These are phyloP conservation scores for Talaromyces sp. DNA, from an alignment of 2,329 filamentous ascomycete genomes.

Conservation along the genomic window DNA sequence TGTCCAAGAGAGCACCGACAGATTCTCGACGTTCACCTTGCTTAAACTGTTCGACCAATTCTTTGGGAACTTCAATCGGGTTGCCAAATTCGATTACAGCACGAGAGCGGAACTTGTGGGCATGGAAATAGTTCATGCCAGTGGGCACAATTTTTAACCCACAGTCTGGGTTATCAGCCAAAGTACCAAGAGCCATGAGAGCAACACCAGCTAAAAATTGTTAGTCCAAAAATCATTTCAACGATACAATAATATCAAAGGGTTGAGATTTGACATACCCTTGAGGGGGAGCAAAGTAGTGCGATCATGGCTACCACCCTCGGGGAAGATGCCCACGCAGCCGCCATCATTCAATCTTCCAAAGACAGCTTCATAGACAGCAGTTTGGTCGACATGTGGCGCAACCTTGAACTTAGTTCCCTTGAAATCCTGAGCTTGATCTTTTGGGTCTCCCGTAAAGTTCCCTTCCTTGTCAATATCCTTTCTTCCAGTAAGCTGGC, in stretches of 20 bases:
- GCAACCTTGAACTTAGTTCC: constrained; percentile 86
- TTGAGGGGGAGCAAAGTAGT: constrained; percentile 90
- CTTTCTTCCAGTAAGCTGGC: constrained; percentile 79
- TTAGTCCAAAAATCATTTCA: background rate
- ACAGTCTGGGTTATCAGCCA: constrained; percentile 82
- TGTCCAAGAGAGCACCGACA: constrained; percentile 81
- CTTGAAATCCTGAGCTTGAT: constrained; percentile 63
- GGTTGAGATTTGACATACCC: constrained; percentile 41
- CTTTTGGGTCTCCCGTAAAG: constrained; percentile 58
- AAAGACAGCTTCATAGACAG: constrained; percentile 93
- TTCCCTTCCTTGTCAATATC: constrained; percentile 70
- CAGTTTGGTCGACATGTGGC: constrained; percentile 89
- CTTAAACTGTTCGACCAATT: constrained; percentile 84
- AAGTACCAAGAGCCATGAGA: constrained; percentile 92
- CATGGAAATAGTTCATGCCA: constrained; percentile 99
- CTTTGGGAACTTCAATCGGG: constrained; percentile 79
- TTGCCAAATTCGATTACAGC: constrained; percentile 94
- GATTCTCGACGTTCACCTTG: constrained; percentile 82
- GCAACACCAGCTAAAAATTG: constrained; percentile 74
- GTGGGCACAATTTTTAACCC: constrained; percentile 93
- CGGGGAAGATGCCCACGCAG: constrained; percentile 94
- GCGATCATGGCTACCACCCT: constrained; percentile 93
- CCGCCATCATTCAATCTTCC: constrained; percentile 77
- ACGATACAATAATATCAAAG: background rate
- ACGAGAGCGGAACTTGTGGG: constrained; percentile 95